Base-by-base conservation (phyloP, 1,284 basidiomycete genomes). In the Ceratobasidium sp. region DNA sequence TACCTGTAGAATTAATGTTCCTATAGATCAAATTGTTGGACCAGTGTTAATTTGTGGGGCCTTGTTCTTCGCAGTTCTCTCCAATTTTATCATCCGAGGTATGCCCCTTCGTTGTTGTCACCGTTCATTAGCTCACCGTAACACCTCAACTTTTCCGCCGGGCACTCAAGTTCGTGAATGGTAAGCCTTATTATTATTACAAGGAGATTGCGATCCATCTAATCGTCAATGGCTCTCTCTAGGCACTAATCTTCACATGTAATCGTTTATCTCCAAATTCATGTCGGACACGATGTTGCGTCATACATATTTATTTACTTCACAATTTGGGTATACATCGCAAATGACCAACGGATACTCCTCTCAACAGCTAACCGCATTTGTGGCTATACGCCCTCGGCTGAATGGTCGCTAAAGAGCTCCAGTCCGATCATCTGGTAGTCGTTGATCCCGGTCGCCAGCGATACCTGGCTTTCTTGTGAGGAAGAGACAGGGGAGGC, bases 51-150 rank as follows among this genome's bases (percentile, higher is more conserved):
- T 97, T 68, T 93, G 91, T 74, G 80, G 83, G 15, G 82, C 90
- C 8, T 85, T 97, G 29, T 96, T 97, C 81, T 79, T 89, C 60
- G 95, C 92, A 15, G 85, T 97, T 5, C 83, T 96, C 34, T 85
- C 87, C 69, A 97, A 97, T 79, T 97, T 97, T 77, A 77, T 94
- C 73, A 84, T 96, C 70, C 86, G 94, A 77, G 86, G 91, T 92
- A 74, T 71, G 85, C 76, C 34, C 34, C 45, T 65, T 27, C 7
- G 17, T 62, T 62, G 4, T 1, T 52, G n/a, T 27, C 12, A 49
- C n/a, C 1, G 29, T 17, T 15, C 43, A 27, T 53, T 13, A 10
- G 22, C 50, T 40, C 20, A 40, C 27, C 40, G 45, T 57, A 38
- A 54, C 40, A 1, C n/a, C n/a, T 25, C n/a, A 5, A n/a, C 42